Evolutionary conservation across 164 flowering plant genomes (phyloP), one percentile per base, ranked within the genome.

Genomic region (Magnolia kwangsiensis): DNA sequence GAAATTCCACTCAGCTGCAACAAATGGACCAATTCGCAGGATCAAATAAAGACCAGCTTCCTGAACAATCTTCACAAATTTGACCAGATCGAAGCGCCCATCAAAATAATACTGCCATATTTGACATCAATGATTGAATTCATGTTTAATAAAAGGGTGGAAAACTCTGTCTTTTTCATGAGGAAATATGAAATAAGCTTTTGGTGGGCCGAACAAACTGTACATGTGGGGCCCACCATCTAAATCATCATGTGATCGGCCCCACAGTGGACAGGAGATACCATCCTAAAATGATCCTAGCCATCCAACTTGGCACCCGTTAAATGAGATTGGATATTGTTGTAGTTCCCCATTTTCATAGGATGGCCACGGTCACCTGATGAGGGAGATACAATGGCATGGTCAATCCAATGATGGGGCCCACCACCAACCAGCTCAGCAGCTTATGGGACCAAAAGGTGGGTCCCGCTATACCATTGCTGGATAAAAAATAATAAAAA

Each of bases 1-100:
- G 80, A 77, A 96, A 84, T 91, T 90, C 95, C 96, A 96, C 80
- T 96, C 98, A 4, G 99, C 99, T 0, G 98, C 98, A 72, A 96
- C 94, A 83, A 93, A 90, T 11, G 99, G 98, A 2, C 99, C 98
- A 72, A 94, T 92, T 8, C 99, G 91, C 23, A 96, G 89, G 75
- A 94, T 91, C 82, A 93, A 73, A 82, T 91, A 88, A 92, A 96
- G 74, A 61, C 89, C 90, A 29, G 97, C 92, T 74, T 82, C 75
- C 82, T 92, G 94, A 74, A 96, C 94, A 66, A 87, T 90, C 90
- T 89, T 96, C 63, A 86, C 92, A 77, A 94, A 96, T 83, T 92
- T 90, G 77, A 94, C 92, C 71, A 96, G 83, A 88, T 96, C 88
- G 74, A 77, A 96, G 65, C 98, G 86, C 21, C 92, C 96, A 19